Percentiles rank a stretch among this genome's conserved stretches.
phyloP scores from a whole-genome alignment of 2,329 filamentous ascomycete species.

The Colletotrichum plurivorum region DNA sequence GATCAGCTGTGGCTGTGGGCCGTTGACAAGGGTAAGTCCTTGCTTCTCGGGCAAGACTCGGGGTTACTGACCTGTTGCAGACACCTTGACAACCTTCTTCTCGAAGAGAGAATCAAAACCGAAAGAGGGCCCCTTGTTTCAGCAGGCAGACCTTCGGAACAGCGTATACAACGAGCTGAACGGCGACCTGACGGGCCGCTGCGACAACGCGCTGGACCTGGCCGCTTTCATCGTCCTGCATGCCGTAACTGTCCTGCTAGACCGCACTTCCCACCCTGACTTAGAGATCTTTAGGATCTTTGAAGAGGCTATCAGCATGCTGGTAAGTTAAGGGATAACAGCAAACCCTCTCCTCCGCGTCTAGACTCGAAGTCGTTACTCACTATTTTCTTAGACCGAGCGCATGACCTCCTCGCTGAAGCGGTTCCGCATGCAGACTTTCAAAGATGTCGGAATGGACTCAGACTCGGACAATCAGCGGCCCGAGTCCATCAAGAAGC shows the following conservation, averaged over 20 bases:
- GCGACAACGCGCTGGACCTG: slow-evolving; percentile 73
- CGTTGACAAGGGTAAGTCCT: slow-evolving; percentile 64
- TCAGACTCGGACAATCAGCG: slow-evolving; percentile 56
- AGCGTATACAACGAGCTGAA: slow-evolving; percentile 78
- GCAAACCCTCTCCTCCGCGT: no score
- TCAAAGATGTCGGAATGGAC: slow-evolving; percentile 53
- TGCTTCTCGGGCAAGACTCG: rapidly evolving
- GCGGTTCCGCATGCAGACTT: slow-evolving; percentile 71
- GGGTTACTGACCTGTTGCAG: slow-evolving; percentile 47
- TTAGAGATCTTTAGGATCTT: slow-evolving; percentile 76
- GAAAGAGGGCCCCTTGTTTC: slow-evolving; percentile 68
- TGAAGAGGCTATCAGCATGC: slow-evolving; percentile 74
- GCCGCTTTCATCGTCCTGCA: slow-evolving; percentile 74
- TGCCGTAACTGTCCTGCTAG: slow-evolving; percentile 73
- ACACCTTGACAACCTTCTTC: slow-evolving; percentile 69
- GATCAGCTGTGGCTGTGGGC: slow-evolving; percentile 76
- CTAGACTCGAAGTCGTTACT: neutral
- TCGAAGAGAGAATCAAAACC: slow-evolving; percentile 68
- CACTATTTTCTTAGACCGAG: slow-evolving; percentile 62
- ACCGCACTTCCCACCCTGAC: slow-evolving; percentile 71
- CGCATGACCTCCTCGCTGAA: slow-evolving; percentile 75
- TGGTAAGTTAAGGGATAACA: slow-evolving; percentile 57
- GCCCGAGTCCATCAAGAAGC: slow-evolving; percentile 58
- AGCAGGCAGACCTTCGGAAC: slow-evolving; percentile 73
- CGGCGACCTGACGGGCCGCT: slow-evolving; percentile 73